phyloP scores from a whole-genome alignment of 2,329 filamentous ascomycete species.

The Dendryphion nanum region DNA sequence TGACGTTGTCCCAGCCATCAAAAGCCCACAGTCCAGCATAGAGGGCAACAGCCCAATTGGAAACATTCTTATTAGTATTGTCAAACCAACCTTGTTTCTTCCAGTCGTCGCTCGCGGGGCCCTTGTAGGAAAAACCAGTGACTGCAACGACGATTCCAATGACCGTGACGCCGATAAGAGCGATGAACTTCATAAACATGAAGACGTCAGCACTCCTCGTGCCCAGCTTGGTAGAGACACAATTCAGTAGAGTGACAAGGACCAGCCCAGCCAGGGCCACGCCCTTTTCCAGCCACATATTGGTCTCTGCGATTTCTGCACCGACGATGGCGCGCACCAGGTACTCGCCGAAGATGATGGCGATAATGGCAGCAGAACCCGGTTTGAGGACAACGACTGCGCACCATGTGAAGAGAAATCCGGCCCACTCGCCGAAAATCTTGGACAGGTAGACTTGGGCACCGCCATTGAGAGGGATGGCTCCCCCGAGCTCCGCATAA shows the following conservation, averaged over 20 bases:
- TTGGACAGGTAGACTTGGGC: slow-evolving; percentile 92
- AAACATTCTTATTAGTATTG: slow-evolving; percentile 74
- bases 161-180: slow-evolving; percentile 80
- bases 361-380: slow-evolving; percentile 87
- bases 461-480: slow-evolving; percentile 92
- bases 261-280: slow-evolving; percentile 77
- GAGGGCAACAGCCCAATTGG: slow-evolving; percentile 87
- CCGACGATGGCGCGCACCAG: slow-evolving; percentile 84
- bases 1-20: slow-evolving; percentile 98
- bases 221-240: slow-evolving; percentile 83
- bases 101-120: slow-evolving; percentile 78
- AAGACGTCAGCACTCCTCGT: slow-evolving; percentile 86
- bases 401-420: slow-evolving; percentile 96
- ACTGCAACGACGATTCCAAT: slow-evolving; percentile 85
- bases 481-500: slow-evolving; percentile 92
- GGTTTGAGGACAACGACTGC: slow-evolving; percentile 93
- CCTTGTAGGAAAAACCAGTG: slow-evolving; percentile 78
- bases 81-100: slow-evolving; percentile 86
- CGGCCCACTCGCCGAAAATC: slow-evolving; percentile 89
- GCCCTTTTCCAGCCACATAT: slow-evolving; percentile 84
- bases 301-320: slow-evolving; percentile 77
- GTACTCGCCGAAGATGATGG: slow-evolving; percentile 98
- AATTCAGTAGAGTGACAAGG: slow-evolving; percentile 80
- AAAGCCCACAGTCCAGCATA: slow-evolving; percentile 98
- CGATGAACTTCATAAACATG: slow-evolving; percentile 96